These are phyloP conservation scores for Dioszegia aurantiaca DNA, from an alignment of 768 basidiomycete species.

Conservation along the genomic window DNA sequence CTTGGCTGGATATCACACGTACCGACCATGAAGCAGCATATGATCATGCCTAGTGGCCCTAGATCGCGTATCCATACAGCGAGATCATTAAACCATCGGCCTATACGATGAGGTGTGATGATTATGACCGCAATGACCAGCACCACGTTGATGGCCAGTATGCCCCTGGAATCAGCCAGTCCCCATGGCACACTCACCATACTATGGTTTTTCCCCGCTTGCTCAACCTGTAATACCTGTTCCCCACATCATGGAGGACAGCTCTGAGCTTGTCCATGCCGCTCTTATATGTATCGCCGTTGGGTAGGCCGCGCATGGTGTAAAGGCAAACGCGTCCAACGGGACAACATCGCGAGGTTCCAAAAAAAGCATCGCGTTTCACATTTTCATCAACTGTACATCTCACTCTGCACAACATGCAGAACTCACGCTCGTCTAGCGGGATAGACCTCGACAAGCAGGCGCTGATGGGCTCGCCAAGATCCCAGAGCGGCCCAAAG, in stretches of 20 bases:
- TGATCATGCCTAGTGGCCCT: slow-evolving; percentile 38
- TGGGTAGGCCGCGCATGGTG: slow-evolving; percentile 12
- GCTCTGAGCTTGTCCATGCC: slow-evolving; percentile 3
- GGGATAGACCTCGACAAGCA: slow-evolving; percentile 13
- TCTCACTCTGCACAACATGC: too few species aligned
- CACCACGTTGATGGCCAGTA: slow-evolving; percentile 33
- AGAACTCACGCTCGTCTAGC: neutral
- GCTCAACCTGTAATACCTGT: slow-evolving; percentile 10
- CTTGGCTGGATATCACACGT: slow-evolving; percentile 15
- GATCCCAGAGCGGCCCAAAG: neutral
- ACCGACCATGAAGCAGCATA: slow-evolving; percentile 42
- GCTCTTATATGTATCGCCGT: slow-evolving; percentile 2
- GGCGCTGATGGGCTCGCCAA: slow-evolving; percentile 5
- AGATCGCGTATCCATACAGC: slow-evolving; percentile 32
- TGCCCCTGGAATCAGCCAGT: slow-evolving; percentile 24
- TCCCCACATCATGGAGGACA: slow-evolving; percentile 3
- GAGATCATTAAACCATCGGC: slow-evolving; percentile 39
- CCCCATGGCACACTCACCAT: neutral
- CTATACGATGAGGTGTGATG: slow-evolving; percentile 48
- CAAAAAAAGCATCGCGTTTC: neutral
- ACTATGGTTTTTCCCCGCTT: slow-evolving; percentile 8
- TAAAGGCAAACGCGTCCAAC: too few species aligned
- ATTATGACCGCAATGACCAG: slow-evolving; percentile 40
- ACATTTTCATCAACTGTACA: neutral
- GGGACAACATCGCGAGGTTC: neutral